Conservation (phyloP, 2,329 filamentous ascomycete species). For the Botrytis sinoallii region DNA sequence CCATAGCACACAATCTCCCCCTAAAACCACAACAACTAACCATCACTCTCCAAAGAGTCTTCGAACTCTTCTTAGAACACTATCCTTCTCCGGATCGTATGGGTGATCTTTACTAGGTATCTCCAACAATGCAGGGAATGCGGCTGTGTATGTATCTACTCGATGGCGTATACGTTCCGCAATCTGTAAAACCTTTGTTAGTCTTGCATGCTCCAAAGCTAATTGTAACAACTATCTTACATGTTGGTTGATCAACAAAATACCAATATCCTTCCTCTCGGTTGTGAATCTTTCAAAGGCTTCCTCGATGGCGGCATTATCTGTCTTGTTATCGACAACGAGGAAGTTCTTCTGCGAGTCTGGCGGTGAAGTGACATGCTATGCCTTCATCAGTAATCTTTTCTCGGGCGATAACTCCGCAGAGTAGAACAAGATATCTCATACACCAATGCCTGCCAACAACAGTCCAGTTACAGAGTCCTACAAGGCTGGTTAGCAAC, state of each 20-base stretch:
- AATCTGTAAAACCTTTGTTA: constrained; percentile 54
- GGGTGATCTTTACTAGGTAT: constrained; percentile 99
- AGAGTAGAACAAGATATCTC: constrained; percentile 34
- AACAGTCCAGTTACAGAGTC: constrained; percentile 94
- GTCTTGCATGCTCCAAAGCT: neutral
- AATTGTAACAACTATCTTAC: constrained; percentile 48
- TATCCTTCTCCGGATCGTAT: constrained; percentile 98
- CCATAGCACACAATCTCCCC: constrained; percentile 3
- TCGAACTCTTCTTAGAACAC: constrained; percentile 83
- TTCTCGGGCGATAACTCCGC: neutral
- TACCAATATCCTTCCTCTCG: constrained; percentile 93
- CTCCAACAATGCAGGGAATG: constrained; percentile 93
- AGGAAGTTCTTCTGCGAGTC: constrained; percentile 97
- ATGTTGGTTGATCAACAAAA: constrained; percentile 96
- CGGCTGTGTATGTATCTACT: constrained; percentile 87
- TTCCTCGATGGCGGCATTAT: constrained; percentile 80
- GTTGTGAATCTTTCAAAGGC: constrained; percentile 87
- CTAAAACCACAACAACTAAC: constrained; percentile 14
- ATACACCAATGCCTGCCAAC: constrained; percentile 90
- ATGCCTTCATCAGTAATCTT: constrained; percentile 22
- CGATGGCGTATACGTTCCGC: constrained; percentile 89
- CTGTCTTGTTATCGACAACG: constrained; percentile 91
- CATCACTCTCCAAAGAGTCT: constrained; percentile 67
- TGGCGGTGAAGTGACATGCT: constrained; percentile 89
- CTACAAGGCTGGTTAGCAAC: constrained; percentile 47